Evolutionary conservation across 352 stramenopile species (phyloP), one percentile per base, ranked within the genome.

Genomic region (Phytophthora foliorum): DNA sequence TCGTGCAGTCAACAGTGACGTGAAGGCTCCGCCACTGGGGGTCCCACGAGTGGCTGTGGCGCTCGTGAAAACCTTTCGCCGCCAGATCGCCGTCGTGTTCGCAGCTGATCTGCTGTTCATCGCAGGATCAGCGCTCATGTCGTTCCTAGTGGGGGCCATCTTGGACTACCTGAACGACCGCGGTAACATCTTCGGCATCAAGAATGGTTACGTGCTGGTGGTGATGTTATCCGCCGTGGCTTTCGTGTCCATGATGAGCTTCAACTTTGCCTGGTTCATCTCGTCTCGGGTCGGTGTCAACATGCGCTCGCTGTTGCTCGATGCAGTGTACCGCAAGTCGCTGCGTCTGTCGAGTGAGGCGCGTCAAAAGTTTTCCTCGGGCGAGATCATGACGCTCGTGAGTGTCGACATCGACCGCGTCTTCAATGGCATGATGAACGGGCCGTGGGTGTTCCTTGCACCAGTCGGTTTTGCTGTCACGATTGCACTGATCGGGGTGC

Each of bases 371-470:
- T 83, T 82, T 45, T 77, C 73, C 36, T 85, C 72, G 7, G 80
- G 82, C n/a, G 80, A 88, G 57, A 88, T 91, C 58, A 75, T 89
- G 65, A 91, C 78, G 22, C 61, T 91, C 57, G 69, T 80, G 0
- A 70, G 72, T 11, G 78, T 85, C 29, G 82, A 91, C 48, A 81
- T 72, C 17, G 82, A 91, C 14, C 82, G 82, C 0, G 56, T 91
- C 10, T 83, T 78, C 24, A 78, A 83, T 10, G 80, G 78, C 9
- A 88, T 80, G 56, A 69, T 76, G n/a, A 72, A 78, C 34, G 77
- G 76, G 0, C 44, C 82, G 4, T 87, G 76, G 75, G 69, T 74
- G 6, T 14, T 84, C 6, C 58, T 72, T 2, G 77, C 75, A 14
- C 67, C 63, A 0, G 27, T 81, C 3, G 67, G 57, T n/a, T 61